These are phyloP conservation scores for Glycine latifolia DNA, from an alignment of 306 rosid species.

Conservation along the genomic window DNA sequence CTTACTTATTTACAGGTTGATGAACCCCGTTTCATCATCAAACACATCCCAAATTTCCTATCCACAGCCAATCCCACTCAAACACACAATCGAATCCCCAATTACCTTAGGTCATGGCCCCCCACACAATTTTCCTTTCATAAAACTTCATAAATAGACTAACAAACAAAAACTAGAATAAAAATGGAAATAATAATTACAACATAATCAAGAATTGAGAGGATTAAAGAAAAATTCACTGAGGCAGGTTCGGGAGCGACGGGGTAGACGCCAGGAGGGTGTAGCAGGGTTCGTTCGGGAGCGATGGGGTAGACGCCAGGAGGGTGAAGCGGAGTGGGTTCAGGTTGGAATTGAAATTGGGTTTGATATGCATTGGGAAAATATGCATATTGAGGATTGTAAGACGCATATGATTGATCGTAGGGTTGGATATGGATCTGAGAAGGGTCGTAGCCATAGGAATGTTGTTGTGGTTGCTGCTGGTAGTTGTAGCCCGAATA, in stretches of 20 bases:
- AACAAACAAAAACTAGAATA: not conserved
- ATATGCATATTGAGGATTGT: constrained; percentile 48
- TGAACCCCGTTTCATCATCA: constrained; percentile 15
- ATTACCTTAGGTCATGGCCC: constrained; percentile 3
- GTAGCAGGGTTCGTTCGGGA: constrained; percentile 48
- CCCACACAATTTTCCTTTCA: not conserved
- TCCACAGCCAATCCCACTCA: constrained; percentile 16
- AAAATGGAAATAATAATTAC: not conserved
- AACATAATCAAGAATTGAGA: not conserved
- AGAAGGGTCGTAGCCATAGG: constrained; percentile 51
- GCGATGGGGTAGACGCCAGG: constrained; percentile 51
- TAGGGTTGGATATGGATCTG: constrained; percentile 51
- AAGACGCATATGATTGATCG: constrained; percentile 49
- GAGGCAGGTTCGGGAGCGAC: constrained; percentile 17
- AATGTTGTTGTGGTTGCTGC: constrained; percentile 34
- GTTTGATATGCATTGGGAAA: constrained; percentile 39
- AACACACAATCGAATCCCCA: not conserved
- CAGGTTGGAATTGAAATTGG: constrained; percentile 39
- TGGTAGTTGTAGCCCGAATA: constrained; percentile 38
- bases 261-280: constrained; percentile 58
- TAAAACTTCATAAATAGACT: not conserved
- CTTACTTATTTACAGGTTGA: not conserved
- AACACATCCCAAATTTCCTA: not conserved
- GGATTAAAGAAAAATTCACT: constrained; percentile 38
- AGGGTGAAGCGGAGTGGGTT: constrained; percentile 53